phyloP scores from a whole-genome alignment of 2,329 filamentous ascomycete genomes.

The Colletotrichum sp. region DNA sequence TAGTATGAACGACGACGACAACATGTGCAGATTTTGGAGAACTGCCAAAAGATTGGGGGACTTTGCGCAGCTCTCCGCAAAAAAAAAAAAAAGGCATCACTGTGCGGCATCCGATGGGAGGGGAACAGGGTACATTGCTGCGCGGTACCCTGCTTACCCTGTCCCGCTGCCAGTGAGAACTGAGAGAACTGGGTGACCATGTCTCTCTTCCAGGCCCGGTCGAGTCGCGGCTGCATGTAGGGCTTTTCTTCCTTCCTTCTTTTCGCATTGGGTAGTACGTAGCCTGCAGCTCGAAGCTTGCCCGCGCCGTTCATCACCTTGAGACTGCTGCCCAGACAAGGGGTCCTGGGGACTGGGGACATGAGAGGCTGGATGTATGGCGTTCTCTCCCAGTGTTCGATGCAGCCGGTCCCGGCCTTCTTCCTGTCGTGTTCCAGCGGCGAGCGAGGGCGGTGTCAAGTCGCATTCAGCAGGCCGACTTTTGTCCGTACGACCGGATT shows the following conservation, averaged over 20 bases:
- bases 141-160: neutral
- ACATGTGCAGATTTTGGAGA: neutral
- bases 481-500: slow-evolving; percentile 3
- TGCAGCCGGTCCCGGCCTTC: neutral
- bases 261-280: neutral
- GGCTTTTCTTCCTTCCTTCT: neutral
- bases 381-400: neutral
- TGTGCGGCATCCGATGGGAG: slow-evolving; percentile 7
- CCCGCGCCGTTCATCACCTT: neutral
- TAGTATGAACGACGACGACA: neutral
- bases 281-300: neutral
- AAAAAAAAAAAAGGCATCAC: slow-evolving; percentile 6
- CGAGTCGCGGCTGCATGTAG: neutral
- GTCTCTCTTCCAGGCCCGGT: neutral
- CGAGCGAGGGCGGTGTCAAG: neutral
- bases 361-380: neutral
- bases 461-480: neutral
- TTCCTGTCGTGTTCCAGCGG: neutral
- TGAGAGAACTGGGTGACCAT: neutral
- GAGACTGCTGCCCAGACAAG: neutral
- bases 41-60: neutral
- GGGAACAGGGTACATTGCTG: neutral
- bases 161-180: neutral
- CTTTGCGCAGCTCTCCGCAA: neutral
- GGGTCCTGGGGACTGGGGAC: neutral